Percentiles rank a stretch among this genome's conserved stretches.
phyloP scores from a whole-genome alignment of 1,284 basidiomycete species.

The Cryptococcus sp. region DNA sequence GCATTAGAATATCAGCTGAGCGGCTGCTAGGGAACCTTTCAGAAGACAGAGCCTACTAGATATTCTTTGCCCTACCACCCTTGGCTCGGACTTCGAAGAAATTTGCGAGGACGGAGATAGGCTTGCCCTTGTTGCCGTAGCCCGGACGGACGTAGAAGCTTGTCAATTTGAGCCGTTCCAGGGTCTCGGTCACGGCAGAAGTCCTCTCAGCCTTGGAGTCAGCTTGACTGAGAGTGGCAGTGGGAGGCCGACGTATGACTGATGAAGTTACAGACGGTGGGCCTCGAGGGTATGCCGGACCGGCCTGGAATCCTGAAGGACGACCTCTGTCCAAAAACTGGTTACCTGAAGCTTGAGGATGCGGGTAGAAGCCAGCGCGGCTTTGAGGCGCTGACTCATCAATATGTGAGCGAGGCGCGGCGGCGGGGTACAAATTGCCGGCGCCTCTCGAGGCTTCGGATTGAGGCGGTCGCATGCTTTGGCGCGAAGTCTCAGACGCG shows the following conservation, averaged over 20 bases:
- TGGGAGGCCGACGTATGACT: neutral
- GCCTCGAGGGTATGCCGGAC: neutral
- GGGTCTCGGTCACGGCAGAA: slow-evolving; percentile 15
- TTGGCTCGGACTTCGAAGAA: slow-evolving; percentile 36
- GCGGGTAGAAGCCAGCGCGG: too few species aligned
- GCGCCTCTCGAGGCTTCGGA: too few species aligned
- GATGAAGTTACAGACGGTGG: neutral
- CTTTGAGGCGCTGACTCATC: too few species aligned
- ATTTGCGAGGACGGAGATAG: slow-evolving; percentile 32
- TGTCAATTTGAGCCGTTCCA: slow-evolving; percentile 26
- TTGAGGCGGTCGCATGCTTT: too few species aligned
- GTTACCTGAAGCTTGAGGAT: too few species aligned
- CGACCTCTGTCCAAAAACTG: too few species aligned
- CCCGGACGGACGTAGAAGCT: slow-evolving; percentile 41
- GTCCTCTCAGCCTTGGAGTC: neutral
- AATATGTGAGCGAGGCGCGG: too few species aligned
- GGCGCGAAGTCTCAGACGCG: too few species aligned
- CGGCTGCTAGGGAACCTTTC: neutral
- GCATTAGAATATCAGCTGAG: neutral
- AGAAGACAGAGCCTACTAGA: slow-evolving; percentile 31
- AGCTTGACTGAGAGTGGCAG: neutral
- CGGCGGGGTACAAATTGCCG: too few species aligned
- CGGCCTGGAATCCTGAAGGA: too few species aligned
- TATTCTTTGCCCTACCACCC: slow-evolving; percentile 31
- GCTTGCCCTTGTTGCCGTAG: slow-evolving; percentile 27